phyloP scores from a whole-genome alignment of 1,284 basidiomycete genomes.

The Apiotrichum brassicae region DNA sequence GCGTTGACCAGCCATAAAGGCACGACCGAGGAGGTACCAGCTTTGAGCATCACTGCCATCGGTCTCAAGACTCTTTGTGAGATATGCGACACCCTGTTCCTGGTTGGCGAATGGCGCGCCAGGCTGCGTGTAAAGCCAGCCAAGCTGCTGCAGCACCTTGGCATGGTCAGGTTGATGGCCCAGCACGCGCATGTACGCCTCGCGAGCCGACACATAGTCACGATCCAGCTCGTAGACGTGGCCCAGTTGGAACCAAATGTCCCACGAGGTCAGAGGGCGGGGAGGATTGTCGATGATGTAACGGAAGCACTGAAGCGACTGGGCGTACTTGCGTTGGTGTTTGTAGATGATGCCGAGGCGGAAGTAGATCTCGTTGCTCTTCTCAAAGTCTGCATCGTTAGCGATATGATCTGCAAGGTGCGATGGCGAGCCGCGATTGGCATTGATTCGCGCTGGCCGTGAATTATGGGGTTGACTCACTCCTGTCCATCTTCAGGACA shows the following conservation, averaged over 20 bases:
- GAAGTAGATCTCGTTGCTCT: conserved; percentile 98
- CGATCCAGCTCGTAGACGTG: conserved; percentile 77
- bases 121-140: conserved; percentile 94
- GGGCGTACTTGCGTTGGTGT: conserved; percentile 87
- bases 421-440: too few relatives aligned
- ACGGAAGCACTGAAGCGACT: conserved; percentile 81
- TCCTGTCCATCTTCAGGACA: conserved; percentile 93
- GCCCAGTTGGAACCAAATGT: conserved; percentile 99
- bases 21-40: conserved; percentile 96
- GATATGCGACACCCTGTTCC: conserved; percentile 84
- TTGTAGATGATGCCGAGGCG: conserved; percentile 99
- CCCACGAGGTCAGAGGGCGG: conserved; percentile 87
- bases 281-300: conserved; percentile 94
- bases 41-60: conserved; percentile 95
- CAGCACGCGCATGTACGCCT: conserved; percentile 95
- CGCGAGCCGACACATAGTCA: conserved; percentile 61
- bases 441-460: too few relatives aligned
- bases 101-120: conserved; percentile 92
- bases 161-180: conserved; percentile 88
- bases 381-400: conserved; percentile 75
- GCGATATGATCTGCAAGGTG: too few relatives aligned
- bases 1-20: conserved; percentile 98
- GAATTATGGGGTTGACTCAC: conserved; percentile 49
- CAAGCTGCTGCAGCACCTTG: conserved; percentile 95
- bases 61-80: conserved; percentile 89